Conservation (phyloP, 2,329 filamentous ascomycete species). For the Alternaria brassicicola region DNA sequence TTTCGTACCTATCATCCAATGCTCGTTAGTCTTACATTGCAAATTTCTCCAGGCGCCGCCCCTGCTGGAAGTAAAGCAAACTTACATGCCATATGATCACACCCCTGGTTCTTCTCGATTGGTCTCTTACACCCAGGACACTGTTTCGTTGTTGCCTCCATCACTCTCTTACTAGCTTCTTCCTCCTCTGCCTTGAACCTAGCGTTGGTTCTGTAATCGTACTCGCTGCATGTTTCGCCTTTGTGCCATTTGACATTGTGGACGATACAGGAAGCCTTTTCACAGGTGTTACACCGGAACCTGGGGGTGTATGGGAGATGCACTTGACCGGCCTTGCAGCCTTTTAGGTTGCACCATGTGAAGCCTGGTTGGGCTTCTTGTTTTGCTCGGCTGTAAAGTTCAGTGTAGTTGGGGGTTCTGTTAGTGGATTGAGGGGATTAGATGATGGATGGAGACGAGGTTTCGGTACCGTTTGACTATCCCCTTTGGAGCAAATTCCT, state of each 20-base stretch:
- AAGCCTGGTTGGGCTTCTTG: constrained; percentile 56
- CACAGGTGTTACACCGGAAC: constrained; percentile 48
- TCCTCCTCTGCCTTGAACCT: constrained; percentile 37
- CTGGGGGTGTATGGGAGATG: constrained; percentile 53
- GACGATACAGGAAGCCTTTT: constrained; percentile 44
- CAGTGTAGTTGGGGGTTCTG: constrained; percentile 45
- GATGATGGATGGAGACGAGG: too few relatives aligned
- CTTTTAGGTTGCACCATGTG: constrained; percentile 58
- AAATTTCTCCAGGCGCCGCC: too few relatives aligned
- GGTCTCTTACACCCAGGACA: constrained; percentile 50
- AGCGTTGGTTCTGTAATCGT: constrained; percentile 41
- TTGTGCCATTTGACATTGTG: constrained; percentile 49
- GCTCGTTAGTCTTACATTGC: neutral
- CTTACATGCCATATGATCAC: constrained; percentile 51
- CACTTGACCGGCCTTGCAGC: constrained; percentile 60
- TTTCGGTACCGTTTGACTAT: neutral
- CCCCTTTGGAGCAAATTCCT: constrained; percentile 47
- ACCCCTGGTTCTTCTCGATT: constrained; percentile 51
- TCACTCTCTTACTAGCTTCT: constrained; percentile 35
- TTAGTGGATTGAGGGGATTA: neutral
- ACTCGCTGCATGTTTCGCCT: constrained; percentile 49
- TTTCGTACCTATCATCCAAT: constrained; percentile 32
- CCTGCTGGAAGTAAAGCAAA: neutral
- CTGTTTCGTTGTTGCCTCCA: constrained; percentile 43
- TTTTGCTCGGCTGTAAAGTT: constrained; percentile 52